phyloP scores from a whole-genome alignment of 2,329 filamentous ascomycete genomes.

The Aspergillus caelatus region DNA sequence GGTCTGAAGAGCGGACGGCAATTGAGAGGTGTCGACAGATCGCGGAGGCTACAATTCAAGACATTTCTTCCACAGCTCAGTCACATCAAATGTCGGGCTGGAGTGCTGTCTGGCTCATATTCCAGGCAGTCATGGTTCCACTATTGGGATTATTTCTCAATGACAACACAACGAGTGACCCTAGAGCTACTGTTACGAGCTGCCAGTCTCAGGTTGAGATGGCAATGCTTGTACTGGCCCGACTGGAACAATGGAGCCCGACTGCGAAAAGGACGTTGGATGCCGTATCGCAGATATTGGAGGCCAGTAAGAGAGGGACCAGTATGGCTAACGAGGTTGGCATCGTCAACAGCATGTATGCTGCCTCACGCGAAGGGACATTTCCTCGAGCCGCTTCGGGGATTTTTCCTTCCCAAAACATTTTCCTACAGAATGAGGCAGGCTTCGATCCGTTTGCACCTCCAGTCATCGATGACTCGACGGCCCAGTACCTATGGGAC shows the following conservation, averaged over 20 bases:
- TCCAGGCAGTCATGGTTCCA: slow-evolving; percentile 78
- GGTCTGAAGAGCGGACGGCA: slow-evolving; percentile 66
- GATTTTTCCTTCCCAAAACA: background rate
- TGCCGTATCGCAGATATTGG: slow-evolving; percentile 66
- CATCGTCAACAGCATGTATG: slow-evolving; percentile 15
- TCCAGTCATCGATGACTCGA: slow-evolving; percentile 32
- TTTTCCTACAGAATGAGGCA: slow-evolving; percentile 22
- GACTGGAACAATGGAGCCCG: slow-evolving; percentile 67
- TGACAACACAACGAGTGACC: slow-evolving; percentile 56
- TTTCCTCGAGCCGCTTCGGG: slow-evolving; percentile 14
- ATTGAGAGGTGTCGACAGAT: slow-evolving; percentile 70
- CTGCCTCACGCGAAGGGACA: slow-evolving; percentile 20
- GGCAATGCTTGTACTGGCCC: slow-evolving; percentile 40
- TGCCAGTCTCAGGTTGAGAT: slow-evolving; percentile 60
- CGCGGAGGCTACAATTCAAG: slow-evolving; percentile 70
- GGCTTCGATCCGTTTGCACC: slow-evolving; percentile 29
- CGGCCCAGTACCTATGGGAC: slow-evolving; percentile 39
- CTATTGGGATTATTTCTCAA: slow-evolving; percentile 69
- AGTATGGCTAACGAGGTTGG: slow-evolving; percentile 18
- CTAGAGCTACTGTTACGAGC: slow-evolving; percentile 55
- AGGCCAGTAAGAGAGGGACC: slow-evolving; percentile 50
- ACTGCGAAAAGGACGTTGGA: slow-evolving; percentile 65
- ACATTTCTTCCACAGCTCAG: slow-evolving; percentile 70
- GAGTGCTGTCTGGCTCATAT: slow-evolving; percentile 82
- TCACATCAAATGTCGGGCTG: slow-evolving; percentile 76